A percentile compares a stretch with the other conserved stretches of the same genome.
Conservation (phyloP, 1,284 basidiomycete species). For the Uromyces viciae-fabae region DNA sequence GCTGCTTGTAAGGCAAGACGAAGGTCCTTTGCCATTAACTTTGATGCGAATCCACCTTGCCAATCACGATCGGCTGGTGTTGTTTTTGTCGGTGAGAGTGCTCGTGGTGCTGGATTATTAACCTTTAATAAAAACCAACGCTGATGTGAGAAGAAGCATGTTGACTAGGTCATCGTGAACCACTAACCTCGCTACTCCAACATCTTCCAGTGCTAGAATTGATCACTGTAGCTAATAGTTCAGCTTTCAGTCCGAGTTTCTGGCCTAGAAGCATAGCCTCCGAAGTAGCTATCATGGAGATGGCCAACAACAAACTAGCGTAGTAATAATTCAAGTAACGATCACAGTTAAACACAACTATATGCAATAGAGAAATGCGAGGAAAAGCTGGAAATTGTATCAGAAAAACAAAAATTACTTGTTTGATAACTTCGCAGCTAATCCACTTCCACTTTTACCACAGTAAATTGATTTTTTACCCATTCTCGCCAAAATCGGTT, state of each 20-base stretch:
- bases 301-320: slow-evolving; percentile 50
- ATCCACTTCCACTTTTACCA: slow-evolving; percentile 75
- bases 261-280: slow-evolving; percentile 82
- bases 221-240: slow-evolving; percentile 71
- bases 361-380: background rate
- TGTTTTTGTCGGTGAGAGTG: background rate
- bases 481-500: slow-evolving; percentile 64
- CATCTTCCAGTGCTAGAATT: slow-evolving; percentile 70
- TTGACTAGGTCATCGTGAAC: background rate
- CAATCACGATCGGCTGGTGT: slow-evolving; percentile 31
- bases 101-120: slow-evolving; percentile 34
- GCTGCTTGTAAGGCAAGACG: slow-evolving; percentile 1
- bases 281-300: slow-evolving; percentile 56
- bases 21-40: slow-evolving; percentile 39
- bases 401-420: slow-evolving; percentile 59
- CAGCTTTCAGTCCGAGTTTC: slow-evolving; percentile 69
- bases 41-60: slow-evolving; percentile 26
- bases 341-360: no score
- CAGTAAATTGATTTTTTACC: slow-evolving; percentile 77
- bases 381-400: background rate
- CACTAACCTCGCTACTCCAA: slow-evolving; percentile 40
- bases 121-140: slow-evolving; percentile 19
- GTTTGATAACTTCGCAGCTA: slow-evolving; percentile 83
- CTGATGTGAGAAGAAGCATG: background rate
- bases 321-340: no score